Evolutionary conservation across 192 early-diverging fungal genomes (phyloP).

Genomic region (Phlyctochytrium planicorne): DNA sequence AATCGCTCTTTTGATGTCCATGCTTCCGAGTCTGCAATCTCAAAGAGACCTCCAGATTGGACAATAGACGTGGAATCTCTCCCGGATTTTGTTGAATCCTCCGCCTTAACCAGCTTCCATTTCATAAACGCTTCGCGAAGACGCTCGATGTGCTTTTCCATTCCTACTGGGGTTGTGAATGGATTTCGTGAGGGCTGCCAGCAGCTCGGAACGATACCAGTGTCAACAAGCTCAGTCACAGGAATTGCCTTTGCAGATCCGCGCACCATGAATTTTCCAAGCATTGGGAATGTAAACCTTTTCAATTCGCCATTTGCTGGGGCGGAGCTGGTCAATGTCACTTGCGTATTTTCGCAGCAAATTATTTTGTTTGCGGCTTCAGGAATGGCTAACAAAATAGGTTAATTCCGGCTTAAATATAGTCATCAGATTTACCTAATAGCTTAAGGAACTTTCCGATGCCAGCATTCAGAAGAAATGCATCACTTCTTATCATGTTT

Average conservation of each 20-base stretch:
- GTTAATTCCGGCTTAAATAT: not conserved
- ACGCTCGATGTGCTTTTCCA: not conserved
- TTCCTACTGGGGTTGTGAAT: not conserved
- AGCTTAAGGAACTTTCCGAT: not conserved
- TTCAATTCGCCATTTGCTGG: not conserved
- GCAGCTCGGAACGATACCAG: not conserved
- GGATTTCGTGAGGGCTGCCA: not conserved
- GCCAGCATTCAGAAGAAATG: not conserved
- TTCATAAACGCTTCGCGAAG: not conserved
- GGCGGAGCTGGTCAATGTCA: not conserved
- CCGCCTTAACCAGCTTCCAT: too few relatives aligned
- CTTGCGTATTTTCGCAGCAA: not conserved
- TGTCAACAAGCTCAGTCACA: not conserved
- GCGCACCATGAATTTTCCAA: not conserved
- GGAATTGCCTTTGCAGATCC: not conserved
- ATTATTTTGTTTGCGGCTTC: not conserved
- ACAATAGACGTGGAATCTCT: too few relatives aligned
- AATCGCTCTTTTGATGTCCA: not conserved
- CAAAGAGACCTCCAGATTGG: too few relatives aligned
- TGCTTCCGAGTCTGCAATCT: not conserved
- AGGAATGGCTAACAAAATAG: not conserved
- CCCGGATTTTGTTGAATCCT: too few relatives aligned
- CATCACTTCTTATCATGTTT: not conserved
- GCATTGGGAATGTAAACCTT: not conserved
- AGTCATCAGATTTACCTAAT: not conserved